Evolutionary conservation across 2,329 filamentous ascomycete species (phyloP).

Genomic region (Neonectria sp.): DNA sequence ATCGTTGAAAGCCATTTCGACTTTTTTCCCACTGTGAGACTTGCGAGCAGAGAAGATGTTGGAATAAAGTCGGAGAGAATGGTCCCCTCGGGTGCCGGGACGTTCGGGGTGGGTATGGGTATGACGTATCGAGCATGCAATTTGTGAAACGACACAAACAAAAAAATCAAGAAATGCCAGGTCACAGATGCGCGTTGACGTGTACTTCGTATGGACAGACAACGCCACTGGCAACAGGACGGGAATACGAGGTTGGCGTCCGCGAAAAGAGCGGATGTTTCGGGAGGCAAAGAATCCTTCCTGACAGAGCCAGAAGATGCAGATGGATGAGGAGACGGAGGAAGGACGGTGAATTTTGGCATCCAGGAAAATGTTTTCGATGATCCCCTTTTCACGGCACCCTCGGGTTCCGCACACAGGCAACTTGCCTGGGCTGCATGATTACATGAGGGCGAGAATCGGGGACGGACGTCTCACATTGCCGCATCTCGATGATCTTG

Average conservation of each 20-base stretch:
- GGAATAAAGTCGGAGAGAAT: not conserved
- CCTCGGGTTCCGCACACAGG: not conserved
- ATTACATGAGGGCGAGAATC: slow-evolving; percentile 1
- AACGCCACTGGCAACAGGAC: not conserved
- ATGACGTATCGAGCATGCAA: not conserved
- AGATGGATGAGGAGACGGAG: not conserved
- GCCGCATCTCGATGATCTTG: slow-evolving; percentile 3
- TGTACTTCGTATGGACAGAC: not conserved
- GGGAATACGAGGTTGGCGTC: not conserved
- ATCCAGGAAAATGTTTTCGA: not conserved
- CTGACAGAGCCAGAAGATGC: not conserved
- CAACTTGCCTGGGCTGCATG: not conserved
- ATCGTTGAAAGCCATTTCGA: slow-evolving; percentile 5
- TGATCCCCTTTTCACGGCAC: not conserved
- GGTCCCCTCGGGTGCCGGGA: not conserved
- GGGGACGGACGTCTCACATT: slow-evolving; percentile 2
- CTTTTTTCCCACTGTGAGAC: not conserved
- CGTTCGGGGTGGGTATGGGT: not conserved
- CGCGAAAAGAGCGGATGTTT: not conserved
- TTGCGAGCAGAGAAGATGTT: not conserved
- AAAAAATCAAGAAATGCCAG: not conserved
- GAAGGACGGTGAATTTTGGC: not conserved
- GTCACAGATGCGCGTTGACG: not conserved
- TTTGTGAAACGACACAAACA: not conserved
- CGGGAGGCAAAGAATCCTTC: not conserved